Evolutionary conservation across 768 basidiomycete genomes (phyloP).

Genomic region (Hericium alpestre): DNA sequence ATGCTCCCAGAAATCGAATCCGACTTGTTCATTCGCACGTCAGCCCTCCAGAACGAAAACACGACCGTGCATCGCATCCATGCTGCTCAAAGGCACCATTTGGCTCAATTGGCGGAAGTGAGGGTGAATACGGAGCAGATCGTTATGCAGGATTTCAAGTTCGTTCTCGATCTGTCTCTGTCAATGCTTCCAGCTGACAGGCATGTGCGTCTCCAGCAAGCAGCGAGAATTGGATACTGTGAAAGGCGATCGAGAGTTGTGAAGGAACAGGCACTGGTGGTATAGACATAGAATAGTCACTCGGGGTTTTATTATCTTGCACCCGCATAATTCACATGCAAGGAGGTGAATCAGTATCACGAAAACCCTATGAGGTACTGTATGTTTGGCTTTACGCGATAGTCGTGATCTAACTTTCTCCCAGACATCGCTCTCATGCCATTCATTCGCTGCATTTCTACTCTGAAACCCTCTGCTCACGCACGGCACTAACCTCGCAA

Average conservation of each 20-base stretch:
- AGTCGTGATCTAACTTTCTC: too few species aligned
- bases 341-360: too few species aligned
- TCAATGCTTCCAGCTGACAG: background rate
- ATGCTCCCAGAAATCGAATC: background rate
- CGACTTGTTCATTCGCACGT: background rate
- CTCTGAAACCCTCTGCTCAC: background rate
- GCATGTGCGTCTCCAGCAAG: too few species aligned
- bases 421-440: background rate
- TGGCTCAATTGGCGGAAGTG: background rate
- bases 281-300: too few species aligned
- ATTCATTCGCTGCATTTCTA: background rate
- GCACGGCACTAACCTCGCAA: too few species aligned
- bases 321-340: background rate
- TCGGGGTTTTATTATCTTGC: background rate
- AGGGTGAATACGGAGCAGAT: background rate
- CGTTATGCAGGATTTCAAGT: background rate
- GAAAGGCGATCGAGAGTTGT: too few species aligned
- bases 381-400: too few species aligned
- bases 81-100: background rate
- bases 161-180: background rate
- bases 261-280: too few species aligned
- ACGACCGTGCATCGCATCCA: background rate
- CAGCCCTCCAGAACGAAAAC: background rate
- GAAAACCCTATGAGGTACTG: too few species aligned
- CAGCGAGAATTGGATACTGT: too few species aligned